Conservation (phyloP, 2,329 filamentous ascomycete genomes). For the Sporothrix brasiliensis region DNA sequence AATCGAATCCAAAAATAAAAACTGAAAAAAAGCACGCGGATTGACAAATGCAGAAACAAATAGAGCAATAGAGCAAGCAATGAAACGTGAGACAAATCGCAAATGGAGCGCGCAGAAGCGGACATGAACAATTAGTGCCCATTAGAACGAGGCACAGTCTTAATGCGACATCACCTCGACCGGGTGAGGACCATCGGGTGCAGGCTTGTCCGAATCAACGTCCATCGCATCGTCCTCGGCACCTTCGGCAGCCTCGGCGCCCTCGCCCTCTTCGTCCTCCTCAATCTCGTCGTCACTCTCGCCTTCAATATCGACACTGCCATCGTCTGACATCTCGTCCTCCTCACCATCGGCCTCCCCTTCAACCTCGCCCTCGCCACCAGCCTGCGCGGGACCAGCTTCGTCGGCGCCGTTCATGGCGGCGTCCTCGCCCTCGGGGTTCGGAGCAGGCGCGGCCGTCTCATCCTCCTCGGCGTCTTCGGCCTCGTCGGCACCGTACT, state of each 20-base stretch:
- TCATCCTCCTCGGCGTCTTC: slow-evolving; percentile 66
- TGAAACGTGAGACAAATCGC: background rate
- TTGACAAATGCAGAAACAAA: slow-evolving; percentile 13
- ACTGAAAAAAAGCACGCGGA: slow-evolving; percentile 1
- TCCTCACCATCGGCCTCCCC: slow-evolving; percentile 41
- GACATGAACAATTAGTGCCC: background rate
- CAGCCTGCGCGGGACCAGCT: slow-evolving; percentile 7
- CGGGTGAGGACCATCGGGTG: slow-evolving; percentile 33
- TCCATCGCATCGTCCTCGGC: slow-evolving; percentile 45
- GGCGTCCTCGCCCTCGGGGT: slow-evolving; percentile 39
- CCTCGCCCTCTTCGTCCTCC: slow-evolving; percentile 43
- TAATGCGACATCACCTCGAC: slow-evolving; percentile 41
- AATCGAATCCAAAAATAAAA: background rate
- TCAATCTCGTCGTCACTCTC: slow-evolving; percentile 47
- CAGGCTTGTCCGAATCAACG: slow-evolving; percentile 42
- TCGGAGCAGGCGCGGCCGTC: slow-evolving; percentile 35
- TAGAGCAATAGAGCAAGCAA: background rate
- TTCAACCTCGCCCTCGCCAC: slow-evolving; percentile 35
- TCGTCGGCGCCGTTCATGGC: slow-evolving; percentile 43
- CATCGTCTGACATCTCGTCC: slow-evolving; percentile 46
- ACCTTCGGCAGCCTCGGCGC: slow-evolving; percentile 35
- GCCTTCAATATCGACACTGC: slow-evolving; percentile 47
- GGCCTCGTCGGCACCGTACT: slow-evolving; percentile 88
- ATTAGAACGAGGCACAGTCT: background rate
- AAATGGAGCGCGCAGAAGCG: background rate